Evolutionary conservation across 768 basidiomycete species (phyloP).

Genomic region (Coprinopsis strossmayeri): DNA sequence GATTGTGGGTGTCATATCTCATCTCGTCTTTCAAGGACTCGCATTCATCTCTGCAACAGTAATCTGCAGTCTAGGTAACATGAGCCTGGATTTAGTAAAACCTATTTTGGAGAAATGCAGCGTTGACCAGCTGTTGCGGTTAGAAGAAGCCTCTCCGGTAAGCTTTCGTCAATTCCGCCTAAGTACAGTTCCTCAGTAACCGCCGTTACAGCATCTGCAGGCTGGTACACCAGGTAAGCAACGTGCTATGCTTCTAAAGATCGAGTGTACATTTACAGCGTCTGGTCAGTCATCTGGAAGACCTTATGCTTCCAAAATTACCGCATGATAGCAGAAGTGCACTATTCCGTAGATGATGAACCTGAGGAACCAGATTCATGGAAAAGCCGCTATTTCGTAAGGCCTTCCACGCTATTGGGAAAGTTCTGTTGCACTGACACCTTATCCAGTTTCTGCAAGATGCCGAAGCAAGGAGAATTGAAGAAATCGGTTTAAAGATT

Average conservation of each 20-base stretch:
- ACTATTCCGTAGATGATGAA: conserved; percentile 32
- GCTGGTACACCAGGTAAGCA: conserved; percentile 48
- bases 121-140: conserved; percentile 57
- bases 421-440: conserved; percentile 7
- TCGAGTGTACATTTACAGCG: conserved; percentile 2
- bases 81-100: conserved; percentile 59
- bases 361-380: conserved; percentile 51
- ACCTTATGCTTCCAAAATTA: conserved; percentile 56
- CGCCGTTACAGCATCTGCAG: conserved; percentile 38
- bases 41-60: not conserved
- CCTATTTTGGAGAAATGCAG: conserved; percentile 73
- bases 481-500: conserved; percentile 55
- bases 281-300: conserved; percentile 55
- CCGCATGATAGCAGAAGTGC: conserved; percentile 42
- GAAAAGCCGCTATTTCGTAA: conserved; percentile 64
- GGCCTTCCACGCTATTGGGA: conserved; percentile 19
- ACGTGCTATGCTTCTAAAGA: conserved; percentile 4
- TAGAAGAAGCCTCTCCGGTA: conserved; percentile 71
- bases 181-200: not conserved
- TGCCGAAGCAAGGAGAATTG: conserved; percentile 56
- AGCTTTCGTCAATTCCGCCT: conserved; percentile 18
- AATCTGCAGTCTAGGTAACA: conserved; percentile 61
- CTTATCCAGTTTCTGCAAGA: conserved; percentile 42
- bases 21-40: conserved; percentile 4
- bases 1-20: conserved; percentile 41